phyloP scores from a whole-genome alignment of 2,329 filamentous ascomycete genomes.

The Colletotrichum somersetense region DNA sequence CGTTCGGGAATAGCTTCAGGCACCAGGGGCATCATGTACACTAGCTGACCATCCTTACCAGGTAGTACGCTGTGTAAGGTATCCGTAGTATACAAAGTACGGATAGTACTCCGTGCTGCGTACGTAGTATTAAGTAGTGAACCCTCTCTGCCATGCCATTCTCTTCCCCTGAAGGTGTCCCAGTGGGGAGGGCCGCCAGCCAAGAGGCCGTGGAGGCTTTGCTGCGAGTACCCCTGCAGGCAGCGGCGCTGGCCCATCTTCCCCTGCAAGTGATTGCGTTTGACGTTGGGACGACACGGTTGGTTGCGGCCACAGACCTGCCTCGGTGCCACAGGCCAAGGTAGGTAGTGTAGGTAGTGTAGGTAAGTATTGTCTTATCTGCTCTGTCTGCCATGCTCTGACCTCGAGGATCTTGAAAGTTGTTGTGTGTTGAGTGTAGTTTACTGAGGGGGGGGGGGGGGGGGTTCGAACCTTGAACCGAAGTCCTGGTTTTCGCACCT shows the following conservation, averaged over 20 bases:
- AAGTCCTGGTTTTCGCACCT: neutral
- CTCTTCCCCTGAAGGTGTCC: slow-evolving; percentile 6
- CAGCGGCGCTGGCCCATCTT: slow-evolving; percentile 1
- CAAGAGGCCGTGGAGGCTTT: slow-evolving; percentile 7
- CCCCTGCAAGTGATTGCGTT: slow-evolving; percentile 21
- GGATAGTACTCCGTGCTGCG: neutral
- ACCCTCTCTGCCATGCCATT: too few relatives aligned
- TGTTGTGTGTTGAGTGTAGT: neutral
- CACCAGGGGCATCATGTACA: slow-evolving; percentile 10
- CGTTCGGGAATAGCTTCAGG: slow-evolving; percentile 36
- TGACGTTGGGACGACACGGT: slow-evolving; percentile 12
- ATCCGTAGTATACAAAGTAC: too few relatives aligned
- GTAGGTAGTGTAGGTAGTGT: too few relatives aligned
- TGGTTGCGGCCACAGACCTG: too few relatives aligned
- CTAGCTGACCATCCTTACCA: neutral
- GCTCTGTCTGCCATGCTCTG: neutral
- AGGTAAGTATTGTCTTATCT: neutral
- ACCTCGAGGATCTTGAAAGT: neutral
- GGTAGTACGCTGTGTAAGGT: too few relatives aligned
- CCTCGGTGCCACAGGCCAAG: neutral
- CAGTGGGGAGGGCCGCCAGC: slow-evolving; percentile 25
- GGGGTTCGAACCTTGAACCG: neutral
- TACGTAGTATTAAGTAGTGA: neutral
- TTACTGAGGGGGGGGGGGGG: neutral
- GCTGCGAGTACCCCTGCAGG: slow-evolving; percentile 6